A percentile compares a stretch with the other conserved stretches of the same genome.
Conservation (phyloP, 768 basidiomycete species). For the Saitozyma podzolica region DNA sequence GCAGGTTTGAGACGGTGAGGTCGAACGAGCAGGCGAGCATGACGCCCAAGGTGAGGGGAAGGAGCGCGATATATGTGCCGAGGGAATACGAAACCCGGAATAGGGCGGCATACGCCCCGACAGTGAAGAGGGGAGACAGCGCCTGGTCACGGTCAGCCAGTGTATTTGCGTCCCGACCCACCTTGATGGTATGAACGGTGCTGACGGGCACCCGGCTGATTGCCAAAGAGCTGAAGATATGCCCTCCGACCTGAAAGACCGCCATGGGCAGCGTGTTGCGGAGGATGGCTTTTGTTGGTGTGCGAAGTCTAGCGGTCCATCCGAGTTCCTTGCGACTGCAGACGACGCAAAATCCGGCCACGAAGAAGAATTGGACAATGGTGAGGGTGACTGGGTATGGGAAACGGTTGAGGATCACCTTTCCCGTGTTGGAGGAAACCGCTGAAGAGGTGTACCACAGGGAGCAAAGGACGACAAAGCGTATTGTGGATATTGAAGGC, state of each 20-base stretch:
- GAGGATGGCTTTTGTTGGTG: slow-evolving; percentile 72
- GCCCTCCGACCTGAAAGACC: slow-evolving; percentile 93
- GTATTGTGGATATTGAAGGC: slow-evolving; percentile 32
- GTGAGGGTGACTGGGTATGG: slow-evolving; percentile 94
- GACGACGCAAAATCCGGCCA: slow-evolving; percentile 79
- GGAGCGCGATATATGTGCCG: slow-evolving; percentile 85
- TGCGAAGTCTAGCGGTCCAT: slow-evolving; percentile 60
- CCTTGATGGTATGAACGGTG: slow-evolving; percentile 99
- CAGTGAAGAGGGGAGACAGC: slow-evolving; percentile 93
- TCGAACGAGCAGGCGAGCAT: slow-evolving; percentile 97
- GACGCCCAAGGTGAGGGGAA: slow-evolving; percentile 93
- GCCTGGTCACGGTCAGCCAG: slow-evolving; percentile 62
- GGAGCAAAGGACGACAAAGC: slow-evolving; percentile 76
- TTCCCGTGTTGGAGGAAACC: slow-evolving; percentile 93
- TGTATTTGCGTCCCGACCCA: slow-evolving; percentile 52
- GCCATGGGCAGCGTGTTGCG: slow-evolving; percentile 89
- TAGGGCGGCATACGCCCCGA: slow-evolving; percentile 87
- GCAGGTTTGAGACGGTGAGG: slow-evolving; percentile 76
- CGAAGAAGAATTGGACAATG: slow-evolving; percentile 95
- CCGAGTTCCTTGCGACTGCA: slow-evolving; percentile 59
- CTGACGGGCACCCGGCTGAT: slow-evolving; percentile 94
- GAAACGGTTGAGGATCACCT: slow-evolving; percentile 88
- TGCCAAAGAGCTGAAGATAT: slow-evolving; percentile 96
- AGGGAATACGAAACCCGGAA: slow-evolving; percentile 91
- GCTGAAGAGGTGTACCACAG: slow-evolving; percentile 95